Evolutionary conservation across 495 filamentous ascomycete genomes (phyloP), one percentile per base, ranked within the genome.

Genomic region (Chaetomium tenue): DNA sequence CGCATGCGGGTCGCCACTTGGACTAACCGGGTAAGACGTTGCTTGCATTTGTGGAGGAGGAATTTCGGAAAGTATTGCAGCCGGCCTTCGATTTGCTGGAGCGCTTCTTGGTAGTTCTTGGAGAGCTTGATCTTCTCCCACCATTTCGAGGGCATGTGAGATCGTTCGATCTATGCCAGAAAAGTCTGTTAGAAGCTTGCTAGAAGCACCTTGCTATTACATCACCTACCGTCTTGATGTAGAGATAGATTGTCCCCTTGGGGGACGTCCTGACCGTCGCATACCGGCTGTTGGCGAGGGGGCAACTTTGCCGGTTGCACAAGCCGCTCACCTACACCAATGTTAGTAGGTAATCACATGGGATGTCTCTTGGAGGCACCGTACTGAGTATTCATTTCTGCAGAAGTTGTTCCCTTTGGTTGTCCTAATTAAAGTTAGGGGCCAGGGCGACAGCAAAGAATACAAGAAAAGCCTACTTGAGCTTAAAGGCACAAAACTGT

Each of bases 1-100:
- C 87, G 84, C 82, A 90, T 94, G 57, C 92, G 85, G 58, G 97
- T 93, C 11, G 86, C 87, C 11, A 98, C 95, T 79, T 98, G 95
- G 47, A 92, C 95, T 71, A 98, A 81, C 54, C 94, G 84, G 22
- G 94, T 98, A 26, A 98, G 84, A 64, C 94, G 89, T 79, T 98
- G 94, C 80, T 98, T 98, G 86, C 92, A 96, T 78, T 96, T 96
- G 80, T 98, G 95, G 56, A 91, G 77, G 65, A 97, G 79, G 76
- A 96, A 96, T 72, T 97, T 96, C 30, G 94, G 94, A 88, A 92
- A 98, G 84, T 96, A 97, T 69, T 92, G 89, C 55, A 98, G 83
- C 12, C 89, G 84, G 66, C 90, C 84, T 71, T 98, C 95, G 68
- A 98, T 87, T 74, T 96, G 92, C 62, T 70, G 52, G 9, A 98